These are phyloP conservation scores for Trapa incisa DNA, from an alignment of 345 rosid species.

Conservation along the genomic window DNA sequence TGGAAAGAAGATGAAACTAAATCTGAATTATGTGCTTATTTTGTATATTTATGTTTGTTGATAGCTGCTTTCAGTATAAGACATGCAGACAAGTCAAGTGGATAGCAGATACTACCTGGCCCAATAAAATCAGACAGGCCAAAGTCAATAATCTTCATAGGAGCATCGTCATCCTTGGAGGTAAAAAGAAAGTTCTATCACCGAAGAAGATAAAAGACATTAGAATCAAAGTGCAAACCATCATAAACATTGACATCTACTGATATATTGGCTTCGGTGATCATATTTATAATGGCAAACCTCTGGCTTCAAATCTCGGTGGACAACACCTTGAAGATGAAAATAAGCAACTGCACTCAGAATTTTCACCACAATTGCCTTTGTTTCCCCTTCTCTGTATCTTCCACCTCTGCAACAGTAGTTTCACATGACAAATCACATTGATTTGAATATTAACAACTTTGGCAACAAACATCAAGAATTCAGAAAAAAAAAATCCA, in stretches of 20 bases:
- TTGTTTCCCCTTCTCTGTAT: conserved; percentile 83
- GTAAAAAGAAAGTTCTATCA: conserved; percentile 85
- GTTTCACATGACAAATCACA: conserved; percentile 3
- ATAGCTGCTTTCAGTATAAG: not conserved
- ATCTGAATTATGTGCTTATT: not conserved
- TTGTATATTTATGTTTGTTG: too few species aligned
- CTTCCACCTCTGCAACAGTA: conserved; percentile 74
- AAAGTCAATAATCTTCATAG: conserved; percentile 88
- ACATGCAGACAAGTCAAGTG: not conserved
- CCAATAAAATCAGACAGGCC: conserved; percentile 75
- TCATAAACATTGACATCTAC: not conserved
- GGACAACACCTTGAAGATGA: conserved; percentile 97
- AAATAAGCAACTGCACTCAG: conserved; percentile 78
- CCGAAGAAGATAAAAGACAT: not conserved
- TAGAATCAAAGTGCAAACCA: not conserved
- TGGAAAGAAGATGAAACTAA: not conserved
- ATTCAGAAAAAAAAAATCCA: not conserved
- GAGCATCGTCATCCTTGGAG: conserved; percentile 60
- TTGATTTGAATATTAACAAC: not conserved
- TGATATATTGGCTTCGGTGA: conserved; percentile 3
- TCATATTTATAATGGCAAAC: conserved; percentile 22
- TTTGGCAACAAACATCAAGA: not conserved
- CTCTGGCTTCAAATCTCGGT: conserved; percentile 96
- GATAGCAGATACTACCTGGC: conserved; percentile 41
- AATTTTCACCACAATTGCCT: conserved; percentile 58